These are phyloP conservation scores for Petrea volubilis DNA, from an alignment of 257 asterid genomes.

Conservation along the genomic window DNA sequence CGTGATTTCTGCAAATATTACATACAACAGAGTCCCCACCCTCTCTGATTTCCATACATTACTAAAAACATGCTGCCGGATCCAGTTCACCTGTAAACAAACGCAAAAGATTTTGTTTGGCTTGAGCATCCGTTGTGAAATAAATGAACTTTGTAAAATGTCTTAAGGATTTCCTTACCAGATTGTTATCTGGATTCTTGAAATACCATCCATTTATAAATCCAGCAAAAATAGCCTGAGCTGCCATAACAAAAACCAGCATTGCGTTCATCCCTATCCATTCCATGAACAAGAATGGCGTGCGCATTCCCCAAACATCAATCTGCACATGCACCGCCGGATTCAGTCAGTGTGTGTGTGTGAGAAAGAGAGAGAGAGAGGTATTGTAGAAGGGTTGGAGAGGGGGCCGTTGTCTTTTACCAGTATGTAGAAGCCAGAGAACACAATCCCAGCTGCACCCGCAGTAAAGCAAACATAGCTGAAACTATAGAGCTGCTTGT, in stretches of 20 bases:
- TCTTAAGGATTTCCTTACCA: conserved; percentile 35
- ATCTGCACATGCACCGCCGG: conserved; percentile 38
- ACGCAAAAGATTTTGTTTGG: not conserved
- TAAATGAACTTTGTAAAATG: not conserved
- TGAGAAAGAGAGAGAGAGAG: too few species aligned
- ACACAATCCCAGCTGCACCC: conserved; percentile 86
- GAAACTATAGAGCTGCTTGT: conserved; percentile 90
- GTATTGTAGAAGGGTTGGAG: not conserved
- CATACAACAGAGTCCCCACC: conserved; percentile 70
- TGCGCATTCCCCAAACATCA: conserved; percentile 65
- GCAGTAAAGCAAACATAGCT: conserved; percentile 90
- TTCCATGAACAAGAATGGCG: conserved; percentile 79
- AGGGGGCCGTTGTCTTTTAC: conserved; percentile 31
- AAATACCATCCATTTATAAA: conserved; percentile 84
- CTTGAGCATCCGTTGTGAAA: not conserved
- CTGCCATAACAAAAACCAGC: conserved; percentile 92
- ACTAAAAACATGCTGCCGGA: conserved; percentile 61
- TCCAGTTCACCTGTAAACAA: conserved; percentile 73
- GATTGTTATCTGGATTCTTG: conserved; percentile 52
- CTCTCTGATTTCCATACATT: conserved; percentile 82
- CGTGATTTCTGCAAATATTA: conserved; percentile 80
- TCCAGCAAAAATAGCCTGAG: conserved; percentile 77
- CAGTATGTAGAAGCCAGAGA: conserved; percentile 71
- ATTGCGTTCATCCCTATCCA: conserved; percentile 98
- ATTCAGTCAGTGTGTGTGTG: not conserved